Evolutionary conservation across 345 rosid species (phyloP).

Genomic region (Bruguiera parviflora): DNA sequence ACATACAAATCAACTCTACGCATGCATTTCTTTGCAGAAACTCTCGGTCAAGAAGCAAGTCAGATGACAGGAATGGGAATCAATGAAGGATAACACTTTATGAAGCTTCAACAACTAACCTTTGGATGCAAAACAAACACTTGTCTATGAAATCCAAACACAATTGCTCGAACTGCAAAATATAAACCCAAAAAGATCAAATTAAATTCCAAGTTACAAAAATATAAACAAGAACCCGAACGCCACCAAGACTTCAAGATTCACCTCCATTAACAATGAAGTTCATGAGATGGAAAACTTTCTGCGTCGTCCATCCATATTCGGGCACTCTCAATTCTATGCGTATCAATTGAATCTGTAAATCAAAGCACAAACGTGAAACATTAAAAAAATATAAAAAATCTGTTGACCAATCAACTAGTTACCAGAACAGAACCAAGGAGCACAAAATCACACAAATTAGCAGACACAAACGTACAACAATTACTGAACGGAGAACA

Average conservation of each 20-base stretch:
- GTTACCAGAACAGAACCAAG: not conserved
- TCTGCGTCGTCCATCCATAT: conserved; percentile 97
- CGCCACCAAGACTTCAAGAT: not conserved
- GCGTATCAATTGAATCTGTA: conserved; percentile 80
- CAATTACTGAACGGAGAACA: no score
- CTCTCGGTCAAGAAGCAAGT: not conserved
- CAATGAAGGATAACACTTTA: not conserved
- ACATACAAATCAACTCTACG: not conserved
- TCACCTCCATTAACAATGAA: conserved; percentile 98
- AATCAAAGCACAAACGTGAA: conserved; percentile 7
- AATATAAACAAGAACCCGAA: not conserved
- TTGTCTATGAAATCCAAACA: conserved; percentile 87
- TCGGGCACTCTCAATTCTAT: conserved; percentile 97
- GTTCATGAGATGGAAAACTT: conserved; percentile 97
- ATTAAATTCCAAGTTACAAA: conserved; percentile 3
- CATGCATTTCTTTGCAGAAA: not conserved
- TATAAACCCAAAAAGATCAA: not conserved
- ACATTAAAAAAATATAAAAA: not conserved
- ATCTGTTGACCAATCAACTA: conserved; percentile 1
- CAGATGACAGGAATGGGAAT: not conserved
- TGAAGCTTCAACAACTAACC: conserved; percentile 45
- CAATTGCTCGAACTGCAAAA: conserved; percentile 77
- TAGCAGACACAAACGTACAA: not conserved
- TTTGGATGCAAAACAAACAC: conserved; percentile 78
- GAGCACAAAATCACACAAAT: not conserved